Conservation (phyloP, 164 flowering plant genomes). For the Stephania yunnanensis region DNA sequence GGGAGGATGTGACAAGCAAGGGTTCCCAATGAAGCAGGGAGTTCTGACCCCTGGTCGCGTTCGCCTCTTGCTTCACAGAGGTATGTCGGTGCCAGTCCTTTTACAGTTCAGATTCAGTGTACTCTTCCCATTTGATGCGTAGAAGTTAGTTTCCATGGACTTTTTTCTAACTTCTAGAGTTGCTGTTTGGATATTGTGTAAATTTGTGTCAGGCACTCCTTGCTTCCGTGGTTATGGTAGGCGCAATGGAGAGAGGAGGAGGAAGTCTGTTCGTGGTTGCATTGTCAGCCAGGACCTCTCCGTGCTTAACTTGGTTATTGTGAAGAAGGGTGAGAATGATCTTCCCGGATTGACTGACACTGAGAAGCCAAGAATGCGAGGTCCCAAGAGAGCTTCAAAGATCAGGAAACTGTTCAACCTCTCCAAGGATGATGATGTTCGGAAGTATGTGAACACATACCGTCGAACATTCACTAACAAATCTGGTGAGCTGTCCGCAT, state of each 20-base stretch:
- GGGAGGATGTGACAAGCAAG: conserved; percentile 49
- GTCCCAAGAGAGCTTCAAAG: conserved; percentile 50
- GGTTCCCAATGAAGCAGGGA: conserved; percentile 46
- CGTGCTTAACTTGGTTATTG: conserved; percentile 44
- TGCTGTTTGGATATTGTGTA: neutral
- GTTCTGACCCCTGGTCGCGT: conserved; percentile 40
- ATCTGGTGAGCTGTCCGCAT: conserved; percentile 15
- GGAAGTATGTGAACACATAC: conserved; percentile 46
- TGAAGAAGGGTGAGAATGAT: conserved; percentile 49
- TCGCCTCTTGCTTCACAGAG: conserved; percentile 38
- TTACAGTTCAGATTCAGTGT: neutral
- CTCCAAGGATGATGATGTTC: conserved; percentile 48
- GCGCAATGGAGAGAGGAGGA: conserved; percentile 41
- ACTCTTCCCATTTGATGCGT: neutral
- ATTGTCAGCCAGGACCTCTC: conserved; percentile 43
- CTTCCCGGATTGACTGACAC: conserved; percentile 50
- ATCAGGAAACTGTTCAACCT: conserved; percentile 44
- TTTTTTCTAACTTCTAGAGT: neutral
- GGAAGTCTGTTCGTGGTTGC: conserved; percentile 49
- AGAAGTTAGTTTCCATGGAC: neutral
- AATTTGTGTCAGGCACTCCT: conserved; percentile 27
- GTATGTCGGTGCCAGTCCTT: conserved; percentile 14
- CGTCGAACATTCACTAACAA: conserved; percentile 36
- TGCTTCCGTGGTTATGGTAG: conserved; percentile 46
- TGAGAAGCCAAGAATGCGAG: conserved; percentile 56